Conservation (phyloP, 2,329 filamentous ascomycete genomes). For the Trichophyton mentagrophytes region DNA sequence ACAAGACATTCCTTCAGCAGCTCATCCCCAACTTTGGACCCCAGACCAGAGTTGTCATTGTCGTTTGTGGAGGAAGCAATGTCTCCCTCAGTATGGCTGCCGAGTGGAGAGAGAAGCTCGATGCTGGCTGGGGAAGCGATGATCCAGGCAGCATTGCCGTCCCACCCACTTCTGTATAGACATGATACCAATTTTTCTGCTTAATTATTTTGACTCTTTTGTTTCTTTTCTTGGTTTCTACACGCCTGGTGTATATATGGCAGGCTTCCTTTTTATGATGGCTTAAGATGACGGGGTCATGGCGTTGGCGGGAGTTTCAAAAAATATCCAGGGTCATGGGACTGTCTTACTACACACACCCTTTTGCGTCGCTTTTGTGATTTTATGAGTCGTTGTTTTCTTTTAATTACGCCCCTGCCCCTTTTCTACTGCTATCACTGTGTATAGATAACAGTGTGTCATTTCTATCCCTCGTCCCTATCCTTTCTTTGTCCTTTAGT, state of each 20-base stretch:
- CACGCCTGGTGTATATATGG: not conserved
- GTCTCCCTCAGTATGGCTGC: constrained; percentile 50
- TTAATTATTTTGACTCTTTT: too few relatives aligned
- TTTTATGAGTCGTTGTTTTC: not conserved
- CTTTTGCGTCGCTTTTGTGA: not conserved
- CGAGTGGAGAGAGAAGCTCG: constrained; percentile 41
- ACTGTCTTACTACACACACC: not conserved
- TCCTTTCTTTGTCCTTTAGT: not conserved
- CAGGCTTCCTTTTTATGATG: not conserved
- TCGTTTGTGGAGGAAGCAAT: constrained; percentile 70
- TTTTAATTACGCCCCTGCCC: not conserved
- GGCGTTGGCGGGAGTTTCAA: not conserved
- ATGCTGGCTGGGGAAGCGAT: constrained; percentile 25
- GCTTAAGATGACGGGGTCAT: not conserved
- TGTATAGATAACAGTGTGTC: not conserved
- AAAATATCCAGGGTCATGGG: not conserved
- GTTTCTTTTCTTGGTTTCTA: not conserved
- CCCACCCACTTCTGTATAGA: not conserved
- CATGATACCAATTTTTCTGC: not conserved
- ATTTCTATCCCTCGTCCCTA: not conserved
- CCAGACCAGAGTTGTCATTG: constrained; percentile 62
- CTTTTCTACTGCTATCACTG: not conserved
- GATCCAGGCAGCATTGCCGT: not conserved
- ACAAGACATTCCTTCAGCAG: constrained; percentile 37
- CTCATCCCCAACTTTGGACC: constrained; percentile 51